Base-by-base conservation (phyloP, 2,329 filamentous ascomycete species). In the Xylaria sp. region DNA sequence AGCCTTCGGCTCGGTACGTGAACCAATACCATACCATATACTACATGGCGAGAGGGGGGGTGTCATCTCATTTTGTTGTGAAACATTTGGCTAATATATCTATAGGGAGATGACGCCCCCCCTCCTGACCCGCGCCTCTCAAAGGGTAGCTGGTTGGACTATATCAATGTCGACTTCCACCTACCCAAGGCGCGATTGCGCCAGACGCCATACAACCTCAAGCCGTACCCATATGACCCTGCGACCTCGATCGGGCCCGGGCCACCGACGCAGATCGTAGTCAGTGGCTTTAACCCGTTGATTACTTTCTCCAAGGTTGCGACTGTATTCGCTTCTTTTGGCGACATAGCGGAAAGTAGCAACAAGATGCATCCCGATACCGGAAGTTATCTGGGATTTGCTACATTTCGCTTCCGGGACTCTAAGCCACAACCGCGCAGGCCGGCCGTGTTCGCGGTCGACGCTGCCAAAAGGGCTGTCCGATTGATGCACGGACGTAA, bases 321-420 rank as follows among this genome's bases (percentile, higher is more conserved):
- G 16, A 84, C 88, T 51, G 83, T 90, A 57, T 95, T 96, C 72
- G 84, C 87, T 16, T 85, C 83, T 2, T 96, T 89, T 75, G 92
- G 92, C 56, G 91, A 96, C 60, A 92, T 99, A 64, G 88, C 89
- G 50, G 89, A 92, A 70, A 89, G 95, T 68, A 92, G 91, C 70
- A 97, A 97, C 71, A 93, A 95, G 73, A 93, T 95, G 69, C 92
- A 99, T 74, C 94, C 94, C 7, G 88, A 92, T 59, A 97, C 92
- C 10, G 94, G 94, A 16, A 94, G 91, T 70, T 96, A 95, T 71
- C 82, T 99, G 10, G 94, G 94, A 10, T 92, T 99, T 71, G 96
- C 91, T 65, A 91, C 91, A 13, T 91, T 99, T 71, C 87, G 89
- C 60, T 99, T 95, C 74, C 87, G 89, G 69, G 93, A 97, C 71